Conservation (phyloP, 805 yeast species). For the Saccharomyces paradoxus region DNA sequence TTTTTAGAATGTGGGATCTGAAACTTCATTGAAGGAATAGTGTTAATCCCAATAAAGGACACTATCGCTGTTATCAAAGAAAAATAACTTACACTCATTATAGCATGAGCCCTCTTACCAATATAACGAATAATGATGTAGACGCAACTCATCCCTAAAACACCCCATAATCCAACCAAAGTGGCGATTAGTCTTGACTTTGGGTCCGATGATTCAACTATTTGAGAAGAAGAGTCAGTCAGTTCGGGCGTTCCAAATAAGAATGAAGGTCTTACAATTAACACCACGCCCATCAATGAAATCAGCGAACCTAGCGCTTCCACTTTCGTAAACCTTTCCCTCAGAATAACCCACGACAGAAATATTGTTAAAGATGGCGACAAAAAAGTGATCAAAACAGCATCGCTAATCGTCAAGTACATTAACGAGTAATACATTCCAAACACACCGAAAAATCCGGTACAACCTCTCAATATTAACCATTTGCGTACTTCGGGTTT, state of each 20-base stretch:
- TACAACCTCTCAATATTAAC: slow-evolving; percentile 53
- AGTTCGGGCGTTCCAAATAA: slow-evolving; percentile 42
- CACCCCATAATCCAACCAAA: slow-evolving; percentile 55
- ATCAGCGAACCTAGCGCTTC: slow-evolving; percentile 64
- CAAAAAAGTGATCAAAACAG: slow-evolving; percentile 71
- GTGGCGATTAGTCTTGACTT: slow-evolving; percentile 55
- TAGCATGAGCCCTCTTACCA: slow-evolving; percentile 72
- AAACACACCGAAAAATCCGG: slow-evolving; percentile 76
- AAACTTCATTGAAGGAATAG: slow-evolving; percentile 52
- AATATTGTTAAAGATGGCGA: slow-evolving; percentile 71
- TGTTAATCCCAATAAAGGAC: slow-evolving; percentile 43
- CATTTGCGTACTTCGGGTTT: slow-evolving; percentile 48
- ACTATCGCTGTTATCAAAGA: slow-evolving; percentile 53
- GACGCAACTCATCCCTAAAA: slow-evolving; percentile 60
- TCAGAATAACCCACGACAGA: slow-evolving; percentile 57
- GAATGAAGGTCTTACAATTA: slow-evolving; percentile 76
- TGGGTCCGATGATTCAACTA: slow-evolving; percentile 45
- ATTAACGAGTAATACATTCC: slow-evolving; percentile 67
- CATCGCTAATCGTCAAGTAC: slow-evolving; percentile 71
- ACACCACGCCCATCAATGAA: slow-evolving; percentile 66
- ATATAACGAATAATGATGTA: slow-evolving; percentile 65
- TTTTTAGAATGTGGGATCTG: slow-evolving; percentile 48
- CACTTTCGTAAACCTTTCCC: slow-evolving; percentile 54
- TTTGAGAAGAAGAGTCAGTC: slow-evolving; percentile 4
- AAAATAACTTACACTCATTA: slow-evolving; percentile 70